Base-by-base conservation (phyloP, 2,329 filamentous ascomycete genomes). In the Sordariomycetes sp. region DNA sequence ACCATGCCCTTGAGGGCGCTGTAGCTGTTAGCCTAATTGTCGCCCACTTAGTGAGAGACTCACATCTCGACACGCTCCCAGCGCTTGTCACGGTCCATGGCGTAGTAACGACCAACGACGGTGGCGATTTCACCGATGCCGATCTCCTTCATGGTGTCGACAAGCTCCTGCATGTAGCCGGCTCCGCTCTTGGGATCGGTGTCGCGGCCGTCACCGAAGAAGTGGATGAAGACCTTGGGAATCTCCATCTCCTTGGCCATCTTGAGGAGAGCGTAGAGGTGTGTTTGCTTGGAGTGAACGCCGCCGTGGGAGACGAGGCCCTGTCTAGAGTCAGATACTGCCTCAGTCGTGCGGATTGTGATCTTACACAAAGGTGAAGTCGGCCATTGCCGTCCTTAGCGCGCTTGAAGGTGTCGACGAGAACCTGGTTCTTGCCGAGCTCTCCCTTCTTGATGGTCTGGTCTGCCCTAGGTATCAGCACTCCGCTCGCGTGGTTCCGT, bases 61-160 rank as follows among this genome's bases (percentile, higher is more conserved):
- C 21, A 37, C 33, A 94, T 51, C 68, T 95, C 86, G 46, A 94
- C 72, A 55, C 92, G 77, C 55, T 98, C 92, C 92, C 92, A 98
- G 59, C 92, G 79, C 86, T 96, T 96, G 62, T 98, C 92, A 48
- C 92, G 88, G 70, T 98, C 92, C 92, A 98, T 98, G 63, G 87
- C 86, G 61, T 85, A 98, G 79, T 96, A 98, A 48, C 90, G 80
- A 40, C 92, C 92, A 40, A 96, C 90, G 31, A 96, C 75, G 24
- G 92, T 95, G 21, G 86, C 90, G 44, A 98, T 75, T 62, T 95
- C 74, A 46, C 90, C 92, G 43, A 82, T 63, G 29, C 86, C 88
- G 45, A 94, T 74, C 59, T 96, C 86, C 63, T 92, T 79, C 44
- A 75, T 76, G 48, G 79, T 83, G 38, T 83, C 77, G 40, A 95